These are phyloP conservation scores for Coemansia sp. DNA, from an alignment of 192 early-diverging fungal species.

Conservation along the genomic window DNA sequence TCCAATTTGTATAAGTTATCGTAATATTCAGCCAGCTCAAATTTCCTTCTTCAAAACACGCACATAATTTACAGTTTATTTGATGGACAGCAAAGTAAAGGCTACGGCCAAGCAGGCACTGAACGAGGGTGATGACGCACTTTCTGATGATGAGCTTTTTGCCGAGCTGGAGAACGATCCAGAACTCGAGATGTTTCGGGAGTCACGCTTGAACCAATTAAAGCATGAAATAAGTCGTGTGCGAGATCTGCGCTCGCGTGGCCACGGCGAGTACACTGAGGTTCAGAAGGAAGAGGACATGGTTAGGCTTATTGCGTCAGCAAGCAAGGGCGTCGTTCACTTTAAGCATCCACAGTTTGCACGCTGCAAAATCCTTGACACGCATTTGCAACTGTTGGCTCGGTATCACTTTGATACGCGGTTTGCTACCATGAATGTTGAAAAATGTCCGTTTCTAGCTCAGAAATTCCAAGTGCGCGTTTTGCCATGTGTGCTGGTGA, in stretches of 20 bases:
- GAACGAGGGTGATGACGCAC: conserved; percentile 56
- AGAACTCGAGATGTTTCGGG: conserved; percentile 70
- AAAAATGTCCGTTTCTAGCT: conserved; percentile 87
- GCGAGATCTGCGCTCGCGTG: conserved; percentile 60
- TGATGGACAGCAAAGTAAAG: conserved; percentile 47
- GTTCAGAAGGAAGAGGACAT: conserved; percentile 80
- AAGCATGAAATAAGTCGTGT: conserved; percentile 71
- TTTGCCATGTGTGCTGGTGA: conserved; percentile 83
- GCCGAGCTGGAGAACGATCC: conserved; percentile 85
- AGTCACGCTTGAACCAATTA: conserved; percentile 80
- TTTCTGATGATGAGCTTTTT: conserved; percentile 77
- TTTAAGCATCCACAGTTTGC: conserved; percentile 94
- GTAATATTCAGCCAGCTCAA: background rate
- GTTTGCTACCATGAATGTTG: conserved; percentile 87
- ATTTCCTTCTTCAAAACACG: background rate
- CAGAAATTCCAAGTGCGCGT: conserved; percentile 83
- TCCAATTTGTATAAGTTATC: background rate
- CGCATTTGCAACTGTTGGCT: conserved; percentile 83
- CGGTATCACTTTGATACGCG: conserved; percentile 78
- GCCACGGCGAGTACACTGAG: conserved; percentile 77
- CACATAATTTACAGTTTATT: background rate
- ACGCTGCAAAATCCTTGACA: conserved; percentile 90
- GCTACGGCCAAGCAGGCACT: conserved; percentile 32
- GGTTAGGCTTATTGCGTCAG: conserved; percentile 73
- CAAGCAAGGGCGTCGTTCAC: conserved; percentile 71